phyloP scores from a whole-genome alignment of 2,329 filamentous ascomycete genomes.

The Nothomitra cinnamomea region DNA sequence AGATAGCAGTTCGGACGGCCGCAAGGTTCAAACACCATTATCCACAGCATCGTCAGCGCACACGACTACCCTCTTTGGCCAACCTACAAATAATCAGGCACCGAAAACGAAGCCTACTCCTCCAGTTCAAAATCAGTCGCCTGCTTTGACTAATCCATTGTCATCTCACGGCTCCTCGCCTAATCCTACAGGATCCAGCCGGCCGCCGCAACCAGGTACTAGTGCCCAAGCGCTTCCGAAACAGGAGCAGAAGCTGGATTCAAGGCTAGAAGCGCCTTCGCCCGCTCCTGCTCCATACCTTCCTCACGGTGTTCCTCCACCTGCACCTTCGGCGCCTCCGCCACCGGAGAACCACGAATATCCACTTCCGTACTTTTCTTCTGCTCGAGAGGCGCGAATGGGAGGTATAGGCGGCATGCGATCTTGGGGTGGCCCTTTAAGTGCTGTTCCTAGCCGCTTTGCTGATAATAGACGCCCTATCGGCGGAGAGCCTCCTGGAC shows the following conservation, averaged over 20 bases:
- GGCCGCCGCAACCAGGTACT: neutral
- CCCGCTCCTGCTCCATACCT: constrained; percentile 7
- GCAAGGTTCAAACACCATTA: constrained; percentile 1
- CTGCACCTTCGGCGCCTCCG: constrained; percentile 11
- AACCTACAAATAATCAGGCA: neutral
- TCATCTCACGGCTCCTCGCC: constrained; percentile 1
- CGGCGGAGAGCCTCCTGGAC: neutral
- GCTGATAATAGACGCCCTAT: constrained; percentile 1
- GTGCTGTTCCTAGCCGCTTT: constrained; percentile 1
- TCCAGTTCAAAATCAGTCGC: neutral
- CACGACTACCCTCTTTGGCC: constrained; percentile 1
- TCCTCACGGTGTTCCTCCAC: constrained; percentile 11
- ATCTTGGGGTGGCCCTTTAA: neutral
- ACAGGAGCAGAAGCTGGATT: neutral
- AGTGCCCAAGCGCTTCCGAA: neutral
- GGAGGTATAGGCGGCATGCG: constrained; percentile 8
- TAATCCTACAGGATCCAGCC: neutral
- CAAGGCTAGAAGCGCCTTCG: neutral
- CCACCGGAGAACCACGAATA: constrained; percentile 11
- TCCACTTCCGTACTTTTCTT: constrained; percentile 9
- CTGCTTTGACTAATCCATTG: neutral
- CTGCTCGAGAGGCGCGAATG: constrained; percentile 8
- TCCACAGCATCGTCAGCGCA: neutral
- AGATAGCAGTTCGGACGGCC: neutral
- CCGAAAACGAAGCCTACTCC: constrained; percentile 2